Base-by-base conservation (phyloP, 108 stramenopile species). In the Fistulifera solaris region DNA sequence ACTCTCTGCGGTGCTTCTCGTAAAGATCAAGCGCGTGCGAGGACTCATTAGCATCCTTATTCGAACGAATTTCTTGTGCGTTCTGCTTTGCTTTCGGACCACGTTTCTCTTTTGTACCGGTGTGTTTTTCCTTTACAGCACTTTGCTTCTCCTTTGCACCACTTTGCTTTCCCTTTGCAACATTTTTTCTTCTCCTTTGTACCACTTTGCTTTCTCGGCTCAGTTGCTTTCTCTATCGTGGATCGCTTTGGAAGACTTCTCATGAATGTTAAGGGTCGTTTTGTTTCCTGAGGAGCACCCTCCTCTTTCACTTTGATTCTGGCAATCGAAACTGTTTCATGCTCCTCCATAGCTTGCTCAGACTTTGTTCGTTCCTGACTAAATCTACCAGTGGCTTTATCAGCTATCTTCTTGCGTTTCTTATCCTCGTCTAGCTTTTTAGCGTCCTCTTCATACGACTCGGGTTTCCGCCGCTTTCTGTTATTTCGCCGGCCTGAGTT, bases 1-100 rank as follows among this genome's bases (percentile, higher is more conserved):
- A 81, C 58, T 86, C 88, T 35, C 75, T 59, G 17, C 73, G 70
- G 54, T 90, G 88, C 38, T 66, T 65, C 43, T 65, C 64, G 42
- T 75, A 86, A 59, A 90, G 27, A 40, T 76, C 66, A 0, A 71
- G 11, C 8, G 60, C 62, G 21, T 66, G 68, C 27, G 57, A 53
- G 12, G 62, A 56, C 14, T 38, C 38, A 38, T 27, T 56, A 4
- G 61, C 59, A 25, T 38, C 28, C 61, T 67, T 21, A 27, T 49
- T 58, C 48, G 14, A 22, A 23, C 6, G 48, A 38, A 21, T 27
- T 62, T 44, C 51, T 26, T 35, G 48, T 12, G 16, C 31, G 56
- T 10, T 47, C 23, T 24, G 26, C 23, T 48, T 48, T 59, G 48
- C 45, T 39, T 46, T 56, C 41, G 26, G 45, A n/a, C 14, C 44